Base-by-base conservation (phyloP, 1,139 yeast species). In the Wickerhamomyces sp. region DNA sequence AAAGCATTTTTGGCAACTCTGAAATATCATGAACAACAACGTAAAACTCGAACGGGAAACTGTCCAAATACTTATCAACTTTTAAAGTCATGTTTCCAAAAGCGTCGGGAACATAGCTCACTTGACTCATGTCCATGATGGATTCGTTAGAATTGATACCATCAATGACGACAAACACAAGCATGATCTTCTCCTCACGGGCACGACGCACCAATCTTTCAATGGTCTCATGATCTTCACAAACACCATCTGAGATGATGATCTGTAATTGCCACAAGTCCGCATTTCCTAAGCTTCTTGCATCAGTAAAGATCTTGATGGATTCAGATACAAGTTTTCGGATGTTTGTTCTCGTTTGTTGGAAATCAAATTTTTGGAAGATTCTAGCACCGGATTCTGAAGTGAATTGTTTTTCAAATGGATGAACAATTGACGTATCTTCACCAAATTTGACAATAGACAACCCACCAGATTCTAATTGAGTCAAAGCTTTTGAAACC, bases 31-130 rank as follows among this genome's bases (percentile, higher is more conserved):
- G 79, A 25, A 93, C 96, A 49, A 93, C 91, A 41, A 91, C 96
- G 53, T 89, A 93, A 58, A 84, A 91, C 55, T 93, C 97, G 61
- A 93, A 93, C 49, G 98, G 97, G 77, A 93, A 93, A 18, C 85
- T 75, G 49, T 91, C 96, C 61, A 93, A 70, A 52, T 93, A 93
- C 51, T 81, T 83, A 41, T 78, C 82, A 42, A 93, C 93, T 56
- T 82, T 74, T 45, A 93, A 66, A 30, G 73, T 73, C 75, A 78
- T 71, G 38, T 74, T 74, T 4, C 96, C 96, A 33, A 69, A 67
- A n/a, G 62, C 68, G 45, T 78, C 82, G 24, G 85, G 78, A 14
- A 73, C 68, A 53, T 89, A 93, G 40, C 72, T 76, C 23, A 89
- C 98, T 63, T 91, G 96, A 40, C 81, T 83, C 96, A 93, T 88